Evolutionary conservation across 768 basidiomycete genomes (phyloP), one percentile per base, ranked within the genome.

Genomic region (Hysterangium stoloniferum): DNA sequence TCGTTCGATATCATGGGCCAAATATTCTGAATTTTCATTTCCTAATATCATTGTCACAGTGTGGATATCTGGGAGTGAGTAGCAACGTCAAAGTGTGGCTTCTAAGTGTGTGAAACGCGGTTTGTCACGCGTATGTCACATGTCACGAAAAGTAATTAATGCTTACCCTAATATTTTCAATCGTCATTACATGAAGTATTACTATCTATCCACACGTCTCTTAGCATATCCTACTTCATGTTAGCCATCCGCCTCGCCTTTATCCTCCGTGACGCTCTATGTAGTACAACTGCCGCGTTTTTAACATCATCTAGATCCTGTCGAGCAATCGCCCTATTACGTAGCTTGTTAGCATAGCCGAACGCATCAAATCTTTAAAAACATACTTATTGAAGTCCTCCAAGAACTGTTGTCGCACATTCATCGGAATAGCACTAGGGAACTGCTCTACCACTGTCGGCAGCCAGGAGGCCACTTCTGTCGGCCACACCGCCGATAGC

Each of bases 251-350:
- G 37, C 24, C 56, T 52, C 28, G 56, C 49, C 41, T 51, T 51
- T 20, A 51, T 51, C 19, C 49, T 87, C 41, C 85, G 73, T 24
- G 86, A 84, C 5, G 81, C 77, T 48, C 90, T 74, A 62, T 86
- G 83, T 38, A 92, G 71, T 25, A 68, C 58, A 34, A 85, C 66
- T 54, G 94, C 75, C 0, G 84, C 81, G 58, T 86, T 83, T 66
- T 91, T 92, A 50, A 90, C 82, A 63, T 85, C 86, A 62, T 92
- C 89, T 51, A 76, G 78, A 61, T 88, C 78, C 50, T 72, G 71
- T 0, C 71, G 68, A 50, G 79, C 76, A 41, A 91, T 66, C 6
- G 83, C 78, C 53, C 89, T 92, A 63, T 48, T 1, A 12, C 55
- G 22, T 50, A 54, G 48, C 29, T n/a, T 35, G 55, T 57, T 33